Evolutionary conservation across 257 asterid genomes (phyloP), one percentile per base, ranked within the genome.

Genomic region (Salvia miltiorrhiza): DNA sequence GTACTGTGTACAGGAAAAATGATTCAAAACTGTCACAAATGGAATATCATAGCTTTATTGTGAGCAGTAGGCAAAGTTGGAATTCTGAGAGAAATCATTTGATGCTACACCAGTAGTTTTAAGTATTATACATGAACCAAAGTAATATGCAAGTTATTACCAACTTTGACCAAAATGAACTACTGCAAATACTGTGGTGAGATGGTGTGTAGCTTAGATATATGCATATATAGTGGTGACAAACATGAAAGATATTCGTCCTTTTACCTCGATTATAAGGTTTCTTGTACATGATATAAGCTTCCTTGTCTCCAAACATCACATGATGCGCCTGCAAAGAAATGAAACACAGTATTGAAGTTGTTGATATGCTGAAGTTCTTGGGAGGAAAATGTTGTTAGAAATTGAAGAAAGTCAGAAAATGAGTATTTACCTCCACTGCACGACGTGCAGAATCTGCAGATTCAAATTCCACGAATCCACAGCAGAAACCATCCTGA

Each of bases 401-500:
- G 1, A 9, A 43, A 16, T 63, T 5, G 62, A n/a, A 61, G 50
- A 52, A 0, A 14, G 19, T 13, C 5, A 40, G 6, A 44, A 16
- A 9, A 21, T 21, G 30, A 49, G 21, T 76, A 83, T 12, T 2
- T 14, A 55, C 97, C 87, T 82, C 79, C 1, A 86, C 86, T 19
- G 96, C 97, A 71, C 75, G 85, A 17, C 71, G 70, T 9, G 96
- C 96, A 35, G 88, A 58, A 19, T 80, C 82, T 8, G 80, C 79
- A 60, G 84, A 74, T 74, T 83, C 93, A 14, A 88, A 90, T 20
- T 89, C 88, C 40, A 86, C 97, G 56, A 92, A 92, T 12, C 87
- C 97, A 61, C 74, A 90, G 63, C 87, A 80, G 48, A 82, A 90
- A 4, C 91, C 93, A 56, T 88, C 96, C 93, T 90, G 83, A 37